phyloP scores from a whole-genome alignment of 2,329 filamentous ascomycete genomes.

The Phialophora macrospora region DNA sequence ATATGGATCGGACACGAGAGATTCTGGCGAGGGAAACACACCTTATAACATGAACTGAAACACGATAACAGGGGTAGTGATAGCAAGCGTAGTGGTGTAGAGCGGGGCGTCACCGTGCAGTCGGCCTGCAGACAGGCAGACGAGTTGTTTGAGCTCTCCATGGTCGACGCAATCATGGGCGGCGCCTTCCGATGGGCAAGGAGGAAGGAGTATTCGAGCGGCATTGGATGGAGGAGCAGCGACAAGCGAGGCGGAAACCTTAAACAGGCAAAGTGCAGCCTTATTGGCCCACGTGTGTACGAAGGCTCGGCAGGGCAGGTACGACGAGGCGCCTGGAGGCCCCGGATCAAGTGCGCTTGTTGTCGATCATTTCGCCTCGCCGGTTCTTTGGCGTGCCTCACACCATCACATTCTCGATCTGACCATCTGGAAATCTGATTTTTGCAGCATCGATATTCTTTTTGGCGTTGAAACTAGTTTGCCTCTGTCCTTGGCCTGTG shows the following conservation, averaged over 20 bases:
- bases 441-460: not conserved
- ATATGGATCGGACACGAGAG: not conserved
- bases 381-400: conserved; percentile 4
- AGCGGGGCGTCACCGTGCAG: conserved; percentile 30
- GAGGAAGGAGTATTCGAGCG: conserved; percentile 7
- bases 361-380: conserved; percentile 8
- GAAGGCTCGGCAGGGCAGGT: not conserved
- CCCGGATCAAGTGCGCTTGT: not conserved
- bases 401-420: not conserved
- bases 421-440: conserved; percentile 7
- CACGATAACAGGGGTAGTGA: conserved; percentile 11
- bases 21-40: conserved; percentile 8
- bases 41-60: conserved; percentile 33
- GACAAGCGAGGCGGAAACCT: not conserved
- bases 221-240: conserved; percentile 8
- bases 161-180: conserved; percentile 25
- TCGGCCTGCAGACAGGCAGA: conserved; percentile 24
- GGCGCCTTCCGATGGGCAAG: conserved; percentile 33
- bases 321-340: not conserved
- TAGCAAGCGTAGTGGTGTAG: conserved; percentile 19
- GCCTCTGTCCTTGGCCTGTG: not conserved
- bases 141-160: conserved; percentile 24
- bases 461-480: not conserved
- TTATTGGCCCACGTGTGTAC: not conserved
- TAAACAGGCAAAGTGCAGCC: conserved; percentile 30